phyloP scores from a whole-genome alignment of 768 basidiomycete species.

The Pisolithus albus region DNA sequence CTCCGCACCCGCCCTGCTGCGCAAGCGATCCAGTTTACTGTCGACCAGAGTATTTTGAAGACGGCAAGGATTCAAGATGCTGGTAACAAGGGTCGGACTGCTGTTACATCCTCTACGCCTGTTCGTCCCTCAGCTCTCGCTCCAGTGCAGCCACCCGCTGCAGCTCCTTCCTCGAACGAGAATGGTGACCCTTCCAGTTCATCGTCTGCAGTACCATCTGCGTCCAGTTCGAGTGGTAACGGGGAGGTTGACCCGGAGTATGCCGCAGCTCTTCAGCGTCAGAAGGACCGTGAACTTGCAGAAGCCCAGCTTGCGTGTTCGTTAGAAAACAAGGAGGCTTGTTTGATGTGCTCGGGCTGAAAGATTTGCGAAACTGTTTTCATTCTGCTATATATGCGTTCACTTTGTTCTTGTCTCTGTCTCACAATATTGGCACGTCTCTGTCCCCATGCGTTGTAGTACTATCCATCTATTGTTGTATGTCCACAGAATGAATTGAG shows the following conservation, averaged over 20 bases:
- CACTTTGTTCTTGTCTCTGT: neutral
- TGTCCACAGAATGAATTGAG: neutral
- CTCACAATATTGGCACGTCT: neutral
- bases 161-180: conserved; percentile 12
- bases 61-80: conserved; percentile 33
- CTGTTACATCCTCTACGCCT: conserved; percentile 22
- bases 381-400: conserved; percentile 4
- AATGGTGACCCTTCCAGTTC: conserved; percentile 12
- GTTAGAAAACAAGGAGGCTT: conserved; percentile 90
- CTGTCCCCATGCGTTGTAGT: conserved; percentile 9
- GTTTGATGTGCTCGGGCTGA: conserved; percentile 86
- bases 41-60: conserved; percentile 76
- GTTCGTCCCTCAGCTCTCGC: conserved; percentile 6
- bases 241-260: conserved; percentile 59
- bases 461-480: conserved; percentile 20
- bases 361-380: neutral
- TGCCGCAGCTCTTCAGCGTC: conserved; percentile 67
- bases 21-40: conserved; percentile 96
- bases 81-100: conserved; percentile 11
- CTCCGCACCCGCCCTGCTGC: conserved; percentile 91
- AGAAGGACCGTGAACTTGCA: conserved; percentile 68
- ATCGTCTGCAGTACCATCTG: conserved; percentile 8
- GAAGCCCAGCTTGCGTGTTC: conserved; percentile 80
- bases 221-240: conserved; percentile 23
- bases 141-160: conserved; percentile 28